Evolutionary conservation across 805 yeast species (phyloP).

Genomic region (Starmerella geochares): DNA sequence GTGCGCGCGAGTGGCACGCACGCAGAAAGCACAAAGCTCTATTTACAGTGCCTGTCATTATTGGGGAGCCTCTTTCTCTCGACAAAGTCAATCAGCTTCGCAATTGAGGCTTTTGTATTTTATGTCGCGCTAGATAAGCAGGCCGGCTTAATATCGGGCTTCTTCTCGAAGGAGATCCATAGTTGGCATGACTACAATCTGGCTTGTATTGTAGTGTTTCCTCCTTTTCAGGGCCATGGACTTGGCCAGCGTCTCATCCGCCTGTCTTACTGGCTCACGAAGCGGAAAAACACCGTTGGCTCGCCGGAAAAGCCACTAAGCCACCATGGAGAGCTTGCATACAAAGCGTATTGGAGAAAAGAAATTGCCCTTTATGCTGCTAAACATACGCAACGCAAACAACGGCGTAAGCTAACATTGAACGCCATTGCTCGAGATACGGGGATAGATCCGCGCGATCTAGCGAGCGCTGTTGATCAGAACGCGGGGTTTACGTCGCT

Average conservation of each 20-base stretch:
- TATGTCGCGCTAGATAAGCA: constrained; percentile 40
- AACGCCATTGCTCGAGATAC: constrained; percentile 27
- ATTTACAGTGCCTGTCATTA: constrained; percentile 71
- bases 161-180: constrained; percentile 71
- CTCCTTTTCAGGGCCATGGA: constrained; percentile 75
- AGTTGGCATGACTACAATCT: constrained; percentile 72
- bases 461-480: constrained; percentile 28
- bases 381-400: background rate
- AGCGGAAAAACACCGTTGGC: constrained; percentile 51
- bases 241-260: constrained; percentile 74
- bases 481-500: constrained; percentile 26
- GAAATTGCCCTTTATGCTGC: constrained; percentile 32
- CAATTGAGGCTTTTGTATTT: constrained; percentile 69
- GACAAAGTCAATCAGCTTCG: constrained; percentile 77
- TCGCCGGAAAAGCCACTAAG: constrained; percentile 92
- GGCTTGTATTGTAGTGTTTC: constrained; percentile 84
- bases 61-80: constrained; percentile 83
- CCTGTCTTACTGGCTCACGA: constrained; percentile 68
- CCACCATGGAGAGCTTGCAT: constrained; percentile 65
- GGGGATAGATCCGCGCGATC: constrained; percentile 32
- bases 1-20: constrained; percentile 43
- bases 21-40: constrained; percentile 38
- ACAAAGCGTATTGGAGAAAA: constrained; percentile 65
- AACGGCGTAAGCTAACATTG: constrained; percentile 21
- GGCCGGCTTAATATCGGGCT: constrained; percentile 58